These are phyloP conservation scores for Trichosporon ovoides DNA, from an alignment of 1,284 basidiomycete species.

Conservation along the genomic window DNA sequence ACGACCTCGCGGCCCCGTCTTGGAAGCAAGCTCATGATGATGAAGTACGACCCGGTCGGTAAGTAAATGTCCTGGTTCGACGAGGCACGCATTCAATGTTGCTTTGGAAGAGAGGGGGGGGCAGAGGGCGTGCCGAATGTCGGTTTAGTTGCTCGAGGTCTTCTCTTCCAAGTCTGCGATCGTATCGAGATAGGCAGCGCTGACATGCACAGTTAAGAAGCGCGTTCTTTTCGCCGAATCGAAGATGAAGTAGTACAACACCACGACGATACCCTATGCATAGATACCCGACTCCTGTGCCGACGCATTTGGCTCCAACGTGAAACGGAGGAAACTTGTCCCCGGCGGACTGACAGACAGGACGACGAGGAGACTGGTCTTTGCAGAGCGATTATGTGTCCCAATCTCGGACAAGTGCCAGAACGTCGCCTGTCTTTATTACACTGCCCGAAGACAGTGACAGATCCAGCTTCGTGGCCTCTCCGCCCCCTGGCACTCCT, in stretches of 20 bases:
- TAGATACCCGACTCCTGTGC: constrained; percentile 20
- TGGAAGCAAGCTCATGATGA: constrained; percentile 67
- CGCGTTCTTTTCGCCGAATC: constrained; percentile 66
- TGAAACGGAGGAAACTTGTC: too few species aligned
- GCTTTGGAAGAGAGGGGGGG: too few species aligned
- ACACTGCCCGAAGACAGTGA: constrained; percentile 17
- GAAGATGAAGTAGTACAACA: constrained; percentile 55
- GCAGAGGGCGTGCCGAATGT: not conserved
- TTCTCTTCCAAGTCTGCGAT: too few species aligned
- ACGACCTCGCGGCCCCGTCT: constrained; percentile 67
- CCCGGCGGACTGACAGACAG: too few species aligned
- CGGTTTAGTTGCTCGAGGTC: too few species aligned
- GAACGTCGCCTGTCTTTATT: constrained; percentile 23
- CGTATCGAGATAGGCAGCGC: too few species aligned
- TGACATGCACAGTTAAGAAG: constrained; percentile 55
- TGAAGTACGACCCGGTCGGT: constrained; percentile 87
- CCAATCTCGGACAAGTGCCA: constrained; percentile 26
- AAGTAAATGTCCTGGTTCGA: constrained; percentile 29
- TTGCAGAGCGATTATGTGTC: too few species aligned
- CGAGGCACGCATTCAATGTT: too few species aligned
- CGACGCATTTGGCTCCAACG: too few species aligned
- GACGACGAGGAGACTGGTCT: too few species aligned
- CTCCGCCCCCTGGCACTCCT: constrained; percentile 9
- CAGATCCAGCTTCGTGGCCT: constrained; percentile 13
- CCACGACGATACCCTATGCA: constrained; percentile 17